A percentile compares a stretch with the other conserved stretches of the same genome.
Evolutionary conservation across 2,329 filamentous ascomycete species (phyloP).

Genomic region (Pseudogymnoascus sp.): DNA sequence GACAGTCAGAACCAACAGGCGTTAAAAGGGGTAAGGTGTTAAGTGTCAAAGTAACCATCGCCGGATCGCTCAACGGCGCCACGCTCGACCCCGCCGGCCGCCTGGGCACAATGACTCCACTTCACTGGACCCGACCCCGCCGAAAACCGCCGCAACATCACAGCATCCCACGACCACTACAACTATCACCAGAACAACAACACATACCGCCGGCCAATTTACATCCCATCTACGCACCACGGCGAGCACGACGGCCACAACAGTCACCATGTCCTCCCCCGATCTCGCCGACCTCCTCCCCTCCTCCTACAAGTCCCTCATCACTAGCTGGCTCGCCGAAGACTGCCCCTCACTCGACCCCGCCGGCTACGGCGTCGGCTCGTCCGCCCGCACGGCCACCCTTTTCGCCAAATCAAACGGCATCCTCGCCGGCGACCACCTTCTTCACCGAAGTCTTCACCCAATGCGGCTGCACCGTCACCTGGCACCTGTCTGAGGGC

Average conservation of each 20-base stretch:
- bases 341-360: constrained; percentile 97
- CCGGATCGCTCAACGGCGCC: background rate
- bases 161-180: background rate
- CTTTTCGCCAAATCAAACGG: constrained; percentile 67
- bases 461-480: constrained; percentile 84
- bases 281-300: constrained; percentile 70
- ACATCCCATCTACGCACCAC: background rate
- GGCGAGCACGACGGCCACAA: background rate
- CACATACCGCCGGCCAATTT: background rate
- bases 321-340: constrained; percentile 84
- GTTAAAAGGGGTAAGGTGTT: background rate
- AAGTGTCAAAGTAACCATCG: background rate
- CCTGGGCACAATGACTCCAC: background rate
- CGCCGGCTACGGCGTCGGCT: constrained; percentile 91
- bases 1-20: background rate
- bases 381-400: constrained; percentile 54
- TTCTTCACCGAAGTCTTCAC: constrained; percentile 93
- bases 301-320: constrained; percentile 71
- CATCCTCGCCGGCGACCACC: constrained; percentile 80
- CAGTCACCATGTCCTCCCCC: constrained; percentile 4
- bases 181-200: background rate
- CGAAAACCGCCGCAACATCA: background rate
- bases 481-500: constrained; percentile 82
- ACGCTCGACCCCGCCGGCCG: background rate
- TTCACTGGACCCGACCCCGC: background rate